These are phyloP conservation scores for Agrostemma githago DNA, from an alignment of 148 eudicot species.

Conservation along the genomic window DNA sequence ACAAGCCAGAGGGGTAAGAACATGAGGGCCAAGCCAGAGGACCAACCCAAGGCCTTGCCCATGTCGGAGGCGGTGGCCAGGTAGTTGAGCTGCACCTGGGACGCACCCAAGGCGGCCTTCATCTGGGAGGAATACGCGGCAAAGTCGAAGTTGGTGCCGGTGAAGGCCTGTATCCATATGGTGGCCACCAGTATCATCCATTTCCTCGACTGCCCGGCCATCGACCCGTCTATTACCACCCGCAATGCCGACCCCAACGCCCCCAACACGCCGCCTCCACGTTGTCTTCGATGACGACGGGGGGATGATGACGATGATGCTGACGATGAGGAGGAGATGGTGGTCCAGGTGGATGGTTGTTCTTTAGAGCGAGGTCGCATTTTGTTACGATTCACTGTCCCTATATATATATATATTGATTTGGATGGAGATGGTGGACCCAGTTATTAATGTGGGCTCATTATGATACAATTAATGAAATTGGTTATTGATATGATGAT, in stretches of 20 bases:
- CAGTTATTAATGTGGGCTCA: background rate
- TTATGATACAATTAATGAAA: no score
- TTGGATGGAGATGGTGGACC: background rate
- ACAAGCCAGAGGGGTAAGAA: conserved; percentile 61
- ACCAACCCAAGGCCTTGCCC: conserved; percentile 90
- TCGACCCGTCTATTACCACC: background rate
- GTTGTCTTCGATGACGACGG: background rate
- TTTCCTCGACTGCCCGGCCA: conserved; percentile 56
- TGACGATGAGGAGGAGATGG: background rate
- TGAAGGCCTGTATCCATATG: conserved; percentile 83
- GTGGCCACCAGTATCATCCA: conserved; percentile 79
- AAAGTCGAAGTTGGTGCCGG: conserved; percentile 91
- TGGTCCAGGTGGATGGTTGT: background rate
- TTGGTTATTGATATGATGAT: background rate
- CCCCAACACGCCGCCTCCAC: background rate
- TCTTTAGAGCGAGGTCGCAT: background rate
- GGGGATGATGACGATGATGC: no score
- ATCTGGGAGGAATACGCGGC: conserved; percentile 74
- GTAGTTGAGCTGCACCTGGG: conserved; percentile 80
- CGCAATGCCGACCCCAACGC: background rate
- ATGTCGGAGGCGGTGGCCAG: conserved; percentile 84
- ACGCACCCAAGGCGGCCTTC: conserved; percentile 52
- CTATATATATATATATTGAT: no score
- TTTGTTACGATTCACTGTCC: background rate
- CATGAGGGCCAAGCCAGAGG: conserved; percentile 71